These are phyloP conservation scores for Candida dubliniensis DNA, from an alignment of 1,139 yeast species.

Conservation along the genomic window DNA sequence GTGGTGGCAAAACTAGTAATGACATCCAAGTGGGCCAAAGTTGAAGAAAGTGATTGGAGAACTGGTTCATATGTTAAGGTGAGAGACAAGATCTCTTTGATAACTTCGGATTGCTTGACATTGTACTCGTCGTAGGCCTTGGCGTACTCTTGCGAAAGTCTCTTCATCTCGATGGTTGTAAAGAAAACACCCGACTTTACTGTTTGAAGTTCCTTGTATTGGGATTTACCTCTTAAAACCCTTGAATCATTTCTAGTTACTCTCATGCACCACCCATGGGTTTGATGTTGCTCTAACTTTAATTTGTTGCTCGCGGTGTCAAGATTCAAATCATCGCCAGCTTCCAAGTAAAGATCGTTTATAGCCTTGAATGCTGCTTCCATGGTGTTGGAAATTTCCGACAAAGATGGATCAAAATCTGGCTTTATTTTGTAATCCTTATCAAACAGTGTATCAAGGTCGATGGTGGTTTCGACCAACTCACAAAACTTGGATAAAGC, in stretches of 20 bases:
- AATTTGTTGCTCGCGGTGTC: slow-evolving; percentile 83
- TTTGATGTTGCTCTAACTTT: slow-evolving; percentile 81
- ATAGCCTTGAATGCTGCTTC: slow-evolving; percentile 58
- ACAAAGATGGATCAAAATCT: slow-evolving; percentile 79
- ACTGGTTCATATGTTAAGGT: slow-evolving; percentile 80
- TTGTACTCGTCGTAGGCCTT: slow-evolving; percentile 68
- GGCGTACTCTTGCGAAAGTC: slow-evolving; percentile 58
- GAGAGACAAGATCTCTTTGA: slow-evolving; percentile 77
- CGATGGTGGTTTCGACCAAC: slow-evolving; percentile 87
- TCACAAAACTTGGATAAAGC: slow-evolving; percentile 73
- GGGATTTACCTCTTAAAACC: slow-evolving; percentile 62
- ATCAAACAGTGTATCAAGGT: slow-evolving; percentile 53
- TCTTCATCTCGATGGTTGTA: slow-evolving; percentile 65
- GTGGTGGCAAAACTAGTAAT: slow-evolving; percentile 82
- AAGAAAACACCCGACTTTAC: slow-evolving; percentile 94
- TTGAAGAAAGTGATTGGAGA: slow-evolving; percentile 61
- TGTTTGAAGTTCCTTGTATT: slow-evolving; percentile 78
- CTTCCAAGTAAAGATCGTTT: slow-evolving; percentile 56
- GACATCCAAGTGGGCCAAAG: slow-evolving; percentile 79
- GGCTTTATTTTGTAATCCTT: slow-evolving; percentile 83
- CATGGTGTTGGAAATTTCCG: slow-evolving; percentile 57
- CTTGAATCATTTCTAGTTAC: slow-evolving; percentile 87
- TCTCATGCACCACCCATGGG: slow-evolving; percentile 92
- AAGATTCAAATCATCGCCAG: slow-evolving; percentile 73
- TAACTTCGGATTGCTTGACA: slow-evolving; percentile 71